Evolutionary conservation across 306 rosid species (phyloP).

Genomic region (Albizia julibrissin): DNA sequence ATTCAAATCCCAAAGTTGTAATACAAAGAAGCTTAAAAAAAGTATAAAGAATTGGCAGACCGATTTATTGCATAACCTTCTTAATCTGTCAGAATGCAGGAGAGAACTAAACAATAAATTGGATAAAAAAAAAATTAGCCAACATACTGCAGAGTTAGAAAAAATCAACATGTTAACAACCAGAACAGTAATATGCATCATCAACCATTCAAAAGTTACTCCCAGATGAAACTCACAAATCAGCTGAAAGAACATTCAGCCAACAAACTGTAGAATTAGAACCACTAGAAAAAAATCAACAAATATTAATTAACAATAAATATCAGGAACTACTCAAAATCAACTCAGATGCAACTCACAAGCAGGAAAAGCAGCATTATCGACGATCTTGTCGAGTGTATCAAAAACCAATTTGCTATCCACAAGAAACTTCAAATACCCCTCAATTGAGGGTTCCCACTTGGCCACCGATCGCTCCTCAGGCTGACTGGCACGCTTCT

Average conservation of each 20-base stretch:
- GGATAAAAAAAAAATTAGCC: neutral
- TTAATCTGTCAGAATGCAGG: neutral
- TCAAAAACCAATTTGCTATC: neutral
- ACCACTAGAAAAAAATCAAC: no score
- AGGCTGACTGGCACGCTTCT: neutral
- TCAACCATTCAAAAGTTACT: no score
- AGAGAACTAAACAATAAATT: neutral
- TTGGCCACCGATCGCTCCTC: neutral
- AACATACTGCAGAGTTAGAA: neutral
- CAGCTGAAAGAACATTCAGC: neutral
- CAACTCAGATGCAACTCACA: neutral
- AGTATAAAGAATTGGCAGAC: neutral
- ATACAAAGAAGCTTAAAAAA: no score
- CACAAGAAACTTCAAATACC: neutral
- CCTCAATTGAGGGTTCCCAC: neutral
- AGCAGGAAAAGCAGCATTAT: neutral
- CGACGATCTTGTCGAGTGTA: neutral
- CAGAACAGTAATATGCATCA: neutral
- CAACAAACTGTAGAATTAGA: neutral
- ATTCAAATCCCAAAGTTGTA: neutral
- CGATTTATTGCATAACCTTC: neutral
- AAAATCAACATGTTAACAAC: no score
- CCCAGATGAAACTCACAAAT: neutral
- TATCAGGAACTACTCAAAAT: neutral
- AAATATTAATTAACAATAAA: no score